A percentile compares a stretch with the other conserved stretches of the same genome.
Conservation (phyloP, 2,329 filamentous ascomycete species). For the Pezicula rhizophila region DNA sequence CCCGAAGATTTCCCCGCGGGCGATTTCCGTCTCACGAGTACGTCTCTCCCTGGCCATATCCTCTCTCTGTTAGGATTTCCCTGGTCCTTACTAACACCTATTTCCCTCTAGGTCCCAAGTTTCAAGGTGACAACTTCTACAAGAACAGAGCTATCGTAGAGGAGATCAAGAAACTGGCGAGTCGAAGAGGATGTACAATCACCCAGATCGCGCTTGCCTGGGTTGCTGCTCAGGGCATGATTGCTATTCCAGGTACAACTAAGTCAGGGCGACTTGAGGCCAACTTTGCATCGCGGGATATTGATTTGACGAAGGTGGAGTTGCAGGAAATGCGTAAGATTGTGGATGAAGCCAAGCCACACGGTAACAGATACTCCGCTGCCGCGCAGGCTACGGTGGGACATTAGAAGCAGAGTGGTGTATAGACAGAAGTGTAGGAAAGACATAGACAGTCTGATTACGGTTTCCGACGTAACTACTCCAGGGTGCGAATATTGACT, state of each 20-base stretch:
- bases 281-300: constrained; percentile 21
- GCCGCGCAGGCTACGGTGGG: constrained; percentile 3
- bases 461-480: no score
- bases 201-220: constrained; percentile 52
- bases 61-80: background rate
- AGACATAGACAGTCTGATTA: no score
- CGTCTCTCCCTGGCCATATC: background rate
- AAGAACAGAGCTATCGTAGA: constrained; percentile 43
- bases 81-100: background rate
- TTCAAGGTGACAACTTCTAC: constrained; percentile 40
- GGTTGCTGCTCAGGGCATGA: constrained; percentile 43
- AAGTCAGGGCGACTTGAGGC: constrained; percentile 33
- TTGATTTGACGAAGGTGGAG: constrained; percentile 23
- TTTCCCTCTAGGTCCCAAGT: constrained; percentile 30
- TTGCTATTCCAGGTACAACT: constrained; percentile 41
- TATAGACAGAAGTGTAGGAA: no score
- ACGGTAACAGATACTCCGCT: constrained; percentile 6
- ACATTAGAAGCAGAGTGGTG: constrained; percentile 1
- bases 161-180: constrained; percentile 35
- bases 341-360: constrained; percentile 10
- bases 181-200: constrained; percentile 39
- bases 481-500: no score
- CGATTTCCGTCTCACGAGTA: constrained; percentile 26
- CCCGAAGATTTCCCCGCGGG: constrained; percentile 35
- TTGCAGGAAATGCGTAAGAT: constrained; percentile 20